Percentiles rank a stretch among this genome's conserved stretches.
These are phyloP conservation scores for Fusarium solani-melongenae DNA, from an alignment of 2,329 filamentous ascomycete genomes.

Conservation along the genomic window DNA sequence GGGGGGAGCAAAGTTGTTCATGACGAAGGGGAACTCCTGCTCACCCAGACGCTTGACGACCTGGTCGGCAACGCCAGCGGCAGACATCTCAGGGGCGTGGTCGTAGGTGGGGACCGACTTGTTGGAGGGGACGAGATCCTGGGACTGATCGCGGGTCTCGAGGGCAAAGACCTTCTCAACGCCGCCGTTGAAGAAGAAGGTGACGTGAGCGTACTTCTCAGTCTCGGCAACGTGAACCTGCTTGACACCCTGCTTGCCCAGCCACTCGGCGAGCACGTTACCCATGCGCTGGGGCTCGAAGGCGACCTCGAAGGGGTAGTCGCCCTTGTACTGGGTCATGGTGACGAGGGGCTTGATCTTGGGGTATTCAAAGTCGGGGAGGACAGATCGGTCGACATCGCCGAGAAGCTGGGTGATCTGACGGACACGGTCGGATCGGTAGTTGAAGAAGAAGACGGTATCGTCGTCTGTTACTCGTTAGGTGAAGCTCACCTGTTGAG, in stretches of 20 bases:
- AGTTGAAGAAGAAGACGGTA: slow-evolving; percentile 99
- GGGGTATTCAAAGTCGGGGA: slow-evolving; percentile 92
- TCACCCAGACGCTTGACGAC: slow-evolving; percentile 87
- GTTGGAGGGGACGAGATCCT: slow-evolving; percentile 86
- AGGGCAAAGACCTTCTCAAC: slow-evolving; percentile 96
- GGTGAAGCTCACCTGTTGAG: background rate
- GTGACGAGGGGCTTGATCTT: slow-evolving; percentile 87
- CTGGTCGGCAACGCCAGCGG: slow-evolving; percentile 88
- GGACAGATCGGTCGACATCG: slow-evolving; percentile 89
- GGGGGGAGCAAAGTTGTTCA: slow-evolving; percentile 99
- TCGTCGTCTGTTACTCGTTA: slow-evolving; percentile 74
- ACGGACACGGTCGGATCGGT: slow-evolving; percentile 96
- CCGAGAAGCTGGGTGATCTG: slow-evolving; percentile 96
- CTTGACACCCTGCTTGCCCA: slow-evolving; percentile 87
- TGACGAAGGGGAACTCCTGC: slow-evolving; percentile 92
- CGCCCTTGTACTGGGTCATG: slow-evolving; percentile 98
- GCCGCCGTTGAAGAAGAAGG: slow-evolving; percentile 99
- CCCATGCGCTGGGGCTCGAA: slow-evolving; percentile 96
- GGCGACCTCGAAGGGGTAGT: slow-evolving; percentile 91
- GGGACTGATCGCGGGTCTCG: slow-evolving; percentile 86
- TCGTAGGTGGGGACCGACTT: slow-evolving; percentile 94
- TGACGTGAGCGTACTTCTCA: slow-evolving; percentile 99
- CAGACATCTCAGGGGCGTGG: slow-evolving; percentile 94
- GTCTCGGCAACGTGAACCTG: slow-evolving; percentile 98
- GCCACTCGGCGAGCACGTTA: slow-evolving; percentile 97